Conservation (phyloP, 1,139 yeast genomes). For the Lodderomyces theae region DNA sequence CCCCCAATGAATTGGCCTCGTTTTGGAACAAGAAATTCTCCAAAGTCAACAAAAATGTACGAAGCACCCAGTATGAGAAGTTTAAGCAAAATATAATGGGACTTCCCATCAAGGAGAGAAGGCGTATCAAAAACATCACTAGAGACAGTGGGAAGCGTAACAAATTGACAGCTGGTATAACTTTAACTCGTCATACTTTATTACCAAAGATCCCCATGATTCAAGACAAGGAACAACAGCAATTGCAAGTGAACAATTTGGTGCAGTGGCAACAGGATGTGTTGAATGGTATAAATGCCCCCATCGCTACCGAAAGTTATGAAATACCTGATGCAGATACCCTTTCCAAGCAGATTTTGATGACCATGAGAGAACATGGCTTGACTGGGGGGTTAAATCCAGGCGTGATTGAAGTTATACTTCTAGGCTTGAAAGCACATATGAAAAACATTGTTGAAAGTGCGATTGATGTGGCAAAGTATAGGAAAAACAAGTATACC, state of each 20-base stretch:
- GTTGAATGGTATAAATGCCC: conserved; percentile 82
- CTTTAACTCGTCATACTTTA: conserved; percentile 79
- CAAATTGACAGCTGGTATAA: conserved; percentile 70
- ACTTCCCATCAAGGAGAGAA: conserved; percentile 78
- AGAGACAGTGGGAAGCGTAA: conserved; percentile 79
- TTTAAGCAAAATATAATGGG: conserved; percentile 86
- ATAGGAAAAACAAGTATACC: conserved; percentile 53
- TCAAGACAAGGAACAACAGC: conserved; percentile 53
- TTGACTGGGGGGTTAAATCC: conserved; percentile 76
- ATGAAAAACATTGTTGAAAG: conserved; percentile 71
- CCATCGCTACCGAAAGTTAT: conserved; percentile 71
- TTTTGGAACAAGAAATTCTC: conserved; percentile 49
- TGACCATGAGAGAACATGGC: conserved; percentile 89
- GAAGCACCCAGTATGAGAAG: conserved; percentile 69
- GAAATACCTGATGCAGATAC: conserved; percentile 82
- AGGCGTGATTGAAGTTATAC: conserved; percentile 72
- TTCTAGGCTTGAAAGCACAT: conserved; percentile 77
- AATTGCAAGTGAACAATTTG: conserved; percentile 52
- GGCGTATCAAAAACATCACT: conserved; percentile 79
- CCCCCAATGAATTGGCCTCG: conserved; percentile 51
- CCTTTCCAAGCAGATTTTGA: conserved; percentile 67
- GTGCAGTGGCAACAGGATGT: conserved; percentile 93
- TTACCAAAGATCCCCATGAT: conserved; percentile 88
- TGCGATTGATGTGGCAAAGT: conserved; percentile 69
- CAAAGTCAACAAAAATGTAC: conserved; percentile 46